A percentile compares a stretch with the other conserved stretches of the same genome.
Conservation (phyloP, 257 asterid genomes). For the Primulina huaijiensis region DNA sequence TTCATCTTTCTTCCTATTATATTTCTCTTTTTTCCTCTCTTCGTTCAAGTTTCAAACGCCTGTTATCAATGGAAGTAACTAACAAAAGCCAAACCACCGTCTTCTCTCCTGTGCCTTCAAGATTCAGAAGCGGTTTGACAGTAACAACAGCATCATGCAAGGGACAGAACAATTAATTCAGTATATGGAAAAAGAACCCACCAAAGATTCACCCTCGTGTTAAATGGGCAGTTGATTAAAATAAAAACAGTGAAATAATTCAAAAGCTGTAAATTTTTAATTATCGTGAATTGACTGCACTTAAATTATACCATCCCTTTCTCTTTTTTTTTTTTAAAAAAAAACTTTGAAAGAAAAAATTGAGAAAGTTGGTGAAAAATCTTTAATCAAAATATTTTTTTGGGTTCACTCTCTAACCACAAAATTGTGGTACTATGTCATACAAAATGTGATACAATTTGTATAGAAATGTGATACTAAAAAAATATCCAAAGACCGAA, state of each 20-base stretch:
- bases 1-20: constrained; percentile 1
- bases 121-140: constrained; percentile 48
- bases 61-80: constrained; percentile 38
- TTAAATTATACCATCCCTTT: too few relatives aligned
- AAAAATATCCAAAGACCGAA: too few relatives aligned
- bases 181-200: constrained; percentile 21
- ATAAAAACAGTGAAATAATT: background rate
- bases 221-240: background rate
- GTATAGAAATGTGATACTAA: too few relatives aligned
- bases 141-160: constrained; percentile 33
- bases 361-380: too few relatives aligned
- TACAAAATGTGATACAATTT: too few relatives aligned
- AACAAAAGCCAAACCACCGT: constrained; percentile 43
- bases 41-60: constrained; percentile 21
- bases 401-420: too few relatives aligned
- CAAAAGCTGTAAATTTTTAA: background rate
- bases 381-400: too few relatives aligned
- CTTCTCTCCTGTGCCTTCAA: constrained; percentile 44
- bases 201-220: background rate
- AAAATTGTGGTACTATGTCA: too few relatives aligned
- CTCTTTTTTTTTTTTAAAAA: too few relatives aligned
- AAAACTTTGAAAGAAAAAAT: background rate
- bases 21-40: constrained; percentile 16
- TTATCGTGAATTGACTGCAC: background rate
- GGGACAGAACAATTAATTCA: constrained; percentile 40